Evolutionary conservation across 305 asterid species (phyloP), one percentile per base, ranked within the genome.

Genomic region (Lippia alba): DNA sequence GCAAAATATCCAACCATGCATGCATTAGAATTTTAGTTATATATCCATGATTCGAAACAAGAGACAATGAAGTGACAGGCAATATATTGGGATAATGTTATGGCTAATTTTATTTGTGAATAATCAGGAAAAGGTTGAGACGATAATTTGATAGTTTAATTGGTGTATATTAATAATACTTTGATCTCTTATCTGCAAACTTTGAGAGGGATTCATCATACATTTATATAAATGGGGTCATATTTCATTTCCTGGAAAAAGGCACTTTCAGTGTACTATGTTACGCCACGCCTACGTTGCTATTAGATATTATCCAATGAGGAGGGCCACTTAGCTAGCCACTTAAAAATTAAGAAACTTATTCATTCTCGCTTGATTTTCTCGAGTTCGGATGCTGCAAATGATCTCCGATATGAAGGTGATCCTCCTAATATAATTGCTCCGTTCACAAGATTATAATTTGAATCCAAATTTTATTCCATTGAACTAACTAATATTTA

Each of bases 211-310:
- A 71, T 71, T 66, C 74, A 66, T 16, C 19, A 56, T 54, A 46
- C 49, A 32, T 12, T 72, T 44, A 18, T 48, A 14, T 58, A 15
- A 56, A 71, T 48, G 36, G 64, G 41, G 4, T 66, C 39, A 50
- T 62, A 51, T 48, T 5, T 60, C 53, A 39, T 39, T 17, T 30
- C 30, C 59, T 61, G 61, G 2, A 12, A 18, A 14, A 14, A 30
- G 33, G 11, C 69, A 76, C 73, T 54, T 71, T 53, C 8, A 60
- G 51, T 66, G 74, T 44, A 65, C 39, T 49, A 51, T 60, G 73
- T 66, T 15, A 44, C 49, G 77, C 67, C 74, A 71, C 77, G 81
- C 66, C 50, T 36, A 5, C 9, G 0, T 36, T 36, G 41, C 6
- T 36, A 4, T 8, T 8, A 34, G 6, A 34, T 34, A 34, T 34